Base-by-base conservation (phyloP, 257 asterid genomes). In the Solanum piurae region DNA sequence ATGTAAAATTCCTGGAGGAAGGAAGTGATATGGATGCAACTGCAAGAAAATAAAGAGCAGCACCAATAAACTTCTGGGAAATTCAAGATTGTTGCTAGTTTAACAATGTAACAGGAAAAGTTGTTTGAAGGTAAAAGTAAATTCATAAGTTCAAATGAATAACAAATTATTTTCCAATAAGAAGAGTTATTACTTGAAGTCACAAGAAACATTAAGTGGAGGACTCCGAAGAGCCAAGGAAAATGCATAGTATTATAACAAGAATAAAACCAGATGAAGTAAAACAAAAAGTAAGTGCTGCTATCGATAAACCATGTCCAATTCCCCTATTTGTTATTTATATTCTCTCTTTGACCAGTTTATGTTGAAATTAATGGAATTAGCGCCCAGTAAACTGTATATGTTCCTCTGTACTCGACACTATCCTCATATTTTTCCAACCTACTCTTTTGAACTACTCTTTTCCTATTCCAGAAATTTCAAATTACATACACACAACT, bases 11-110 rank as follows among this genome's bases (percentile, higher is more conserved):
- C 95, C 98, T 11, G 96, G 88, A 87, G 99, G 98, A 86, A 92
- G 91, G 92, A 97, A 97, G 93, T 95, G 99, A 91, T 92, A 95
- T n/a, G 99, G 96, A 85, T 83, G 92, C 64, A 94, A 91, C 99
- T 97, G 94, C 93, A 93, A 87, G 88, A 83, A 40, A 88, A 83
- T 60, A 77, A n/a, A 87, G 58, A 82, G 69, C 66, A 49, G 86
- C 69, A 82, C 69, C 31, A 49, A 31, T 49, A 49, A 82, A 46
- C 64, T 46, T 80, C 68, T 49, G 42, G 40, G 42, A 31, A 80
- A 80, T 29, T 44, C 66, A 44, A 1, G 29, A 80, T 11, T 46
- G 68, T 29, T 1, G 10, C 27, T 46, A 46, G 68, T 80, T 29
- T 27, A 80, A 27, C 40, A 46, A 16, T n/a, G 16, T 27, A 40